Base-by-base conservation (phyloP, 176 grass and related monocot species). In the Rhynchospora tenuis region DNA sequence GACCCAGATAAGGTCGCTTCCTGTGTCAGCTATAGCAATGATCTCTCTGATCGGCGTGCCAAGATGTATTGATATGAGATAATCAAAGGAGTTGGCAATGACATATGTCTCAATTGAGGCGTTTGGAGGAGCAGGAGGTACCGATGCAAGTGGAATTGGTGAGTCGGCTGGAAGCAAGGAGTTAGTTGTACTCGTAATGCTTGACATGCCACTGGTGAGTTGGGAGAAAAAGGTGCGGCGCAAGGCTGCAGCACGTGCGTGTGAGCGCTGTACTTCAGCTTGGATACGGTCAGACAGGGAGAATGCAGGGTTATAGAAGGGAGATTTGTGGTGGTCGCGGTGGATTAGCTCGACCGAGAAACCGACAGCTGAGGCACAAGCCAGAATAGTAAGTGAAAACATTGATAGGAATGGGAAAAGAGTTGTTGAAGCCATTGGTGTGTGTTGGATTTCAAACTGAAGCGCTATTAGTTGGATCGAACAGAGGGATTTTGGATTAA, bases 341-440 rank as follows among this genome's bases (percentile, higher is more conserved):
- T 93, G 93, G 79, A 96, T 91, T 64, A 96, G 65, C 83, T 96
- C 88, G n/a, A 86, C 79, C 13, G 85, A 91, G 45, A 96, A 89
- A 16, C 86, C 90, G 12, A 5, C 51, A 15, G 50, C 70, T 11
- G 0, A n/a, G 16, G 65, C 5, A 7, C 58, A 17, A 51, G 58
- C 12, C 13, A 26, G 20, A 50, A 55, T 43, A n/a, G 0, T 50
- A 20, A 60, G 42, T 24, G 78, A 31, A 87, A 70, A 6, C 9
- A 47, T 2, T 13, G 78, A 10, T 1, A 89, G 45, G 24, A 89
- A 50, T 4, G 75, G 29, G 59, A 81, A 65, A 17, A 60, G 46
- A 15, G 12, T 9, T 23, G 10, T 69, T 48, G 66, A 79, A 14
- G 68, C 87, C 92, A 89, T 87, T 59, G 33, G 59, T 79, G 22